phyloP scores from a whole-genome alignment of 306 rosid species.

The Castanospermum australe region DNA sequence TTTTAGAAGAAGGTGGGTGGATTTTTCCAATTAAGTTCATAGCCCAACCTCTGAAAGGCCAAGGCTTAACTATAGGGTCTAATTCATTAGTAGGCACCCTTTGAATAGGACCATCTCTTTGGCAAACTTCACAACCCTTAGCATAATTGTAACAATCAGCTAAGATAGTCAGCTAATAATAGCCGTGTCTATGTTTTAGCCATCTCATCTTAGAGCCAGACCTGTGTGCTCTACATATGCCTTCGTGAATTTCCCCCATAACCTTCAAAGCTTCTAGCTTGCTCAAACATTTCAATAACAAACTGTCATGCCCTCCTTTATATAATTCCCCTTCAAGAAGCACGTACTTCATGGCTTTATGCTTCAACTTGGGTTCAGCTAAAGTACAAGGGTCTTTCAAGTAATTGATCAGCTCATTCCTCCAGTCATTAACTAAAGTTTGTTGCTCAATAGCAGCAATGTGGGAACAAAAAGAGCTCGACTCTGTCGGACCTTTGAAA shows the following conservation, averaged over 20 bases:
- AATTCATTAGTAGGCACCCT: neutral
- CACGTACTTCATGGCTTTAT: too few relatives aligned
- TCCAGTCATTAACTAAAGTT: neutral
- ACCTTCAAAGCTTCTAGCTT: neutral
- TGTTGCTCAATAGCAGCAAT: neutral
- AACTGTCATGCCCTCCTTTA: neutral
- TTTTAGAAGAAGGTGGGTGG: neutral
- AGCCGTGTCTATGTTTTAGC: neutral
- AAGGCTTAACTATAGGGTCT: neutral
- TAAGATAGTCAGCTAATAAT: neutral
- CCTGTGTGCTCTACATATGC: neutral
- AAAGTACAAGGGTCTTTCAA: neutral
- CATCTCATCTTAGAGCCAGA: neutral
- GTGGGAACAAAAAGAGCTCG: too few relatives aligned
- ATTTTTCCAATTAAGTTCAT: neutral
- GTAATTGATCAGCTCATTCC: neutral
- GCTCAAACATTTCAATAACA: neutral
- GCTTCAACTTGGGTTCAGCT: too few relatives aligned
- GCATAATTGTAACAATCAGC: too few relatives aligned
- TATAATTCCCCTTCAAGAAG: too few relatives aligned
- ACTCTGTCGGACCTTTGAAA: neutral
- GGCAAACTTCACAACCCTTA: neutral
- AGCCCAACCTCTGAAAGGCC: neutral
- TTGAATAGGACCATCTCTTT: neutral
- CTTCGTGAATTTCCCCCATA: neutral